phyloP scores from a whole-genome alignment of 495 filamentous ascomycete species.

The Tirmania nivea region DNA sequence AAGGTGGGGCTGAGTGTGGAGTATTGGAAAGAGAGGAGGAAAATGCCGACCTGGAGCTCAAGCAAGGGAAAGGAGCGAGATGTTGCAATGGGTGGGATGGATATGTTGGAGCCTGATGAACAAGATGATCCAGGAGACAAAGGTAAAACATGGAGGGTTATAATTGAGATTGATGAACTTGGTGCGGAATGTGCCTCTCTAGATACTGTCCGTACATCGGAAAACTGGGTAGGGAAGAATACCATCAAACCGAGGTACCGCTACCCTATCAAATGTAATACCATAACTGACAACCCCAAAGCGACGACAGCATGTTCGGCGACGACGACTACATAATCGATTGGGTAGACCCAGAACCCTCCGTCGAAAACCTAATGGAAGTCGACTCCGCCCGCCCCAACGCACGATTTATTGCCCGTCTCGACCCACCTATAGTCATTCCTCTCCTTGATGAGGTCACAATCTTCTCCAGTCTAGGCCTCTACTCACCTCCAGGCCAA shows the following conservation, averaged over 20 bases:
- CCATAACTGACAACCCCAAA: conserved; percentile 1
- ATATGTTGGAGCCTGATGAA: conserved; percentile 1
- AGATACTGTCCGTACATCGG: conserved; percentile 39
- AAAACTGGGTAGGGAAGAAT: conserved; percentile 40
- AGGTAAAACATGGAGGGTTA: conserved; percentile 28
- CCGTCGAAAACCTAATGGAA: conserved; percentile 21
- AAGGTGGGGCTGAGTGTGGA: conserved; percentile 58
- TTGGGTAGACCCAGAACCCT: conserved; percentile 37
- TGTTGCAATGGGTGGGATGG: too few relatives aligned
- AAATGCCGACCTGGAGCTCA: conserved; percentile 11
- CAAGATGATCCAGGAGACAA: conserved; percentile 2
- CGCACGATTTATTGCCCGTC: conserved; percentile 58
- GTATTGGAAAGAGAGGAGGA: conserved; percentile 57
- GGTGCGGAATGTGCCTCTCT: conserved; percentile 27
- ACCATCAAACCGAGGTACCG: conserved; percentile 28
- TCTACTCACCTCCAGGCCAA: conserved; percentile 25
- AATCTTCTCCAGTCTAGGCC: conserved; percentile 49
- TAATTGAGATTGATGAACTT: conserved; percentile 38
- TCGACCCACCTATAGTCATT: conserved; percentile 66
- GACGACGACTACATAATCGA: conserved; percentile 29
- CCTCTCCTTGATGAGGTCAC: conserved; percentile 43
- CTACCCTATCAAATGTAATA: conserved; percentile 7
- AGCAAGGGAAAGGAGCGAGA: not conserved
- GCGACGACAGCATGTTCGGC: conserved; percentile 24
- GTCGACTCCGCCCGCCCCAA: conserved; percentile 29